Base-by-base conservation (phyloP, 208 protist genomes). In the Crithidia brevicula region DNA sequence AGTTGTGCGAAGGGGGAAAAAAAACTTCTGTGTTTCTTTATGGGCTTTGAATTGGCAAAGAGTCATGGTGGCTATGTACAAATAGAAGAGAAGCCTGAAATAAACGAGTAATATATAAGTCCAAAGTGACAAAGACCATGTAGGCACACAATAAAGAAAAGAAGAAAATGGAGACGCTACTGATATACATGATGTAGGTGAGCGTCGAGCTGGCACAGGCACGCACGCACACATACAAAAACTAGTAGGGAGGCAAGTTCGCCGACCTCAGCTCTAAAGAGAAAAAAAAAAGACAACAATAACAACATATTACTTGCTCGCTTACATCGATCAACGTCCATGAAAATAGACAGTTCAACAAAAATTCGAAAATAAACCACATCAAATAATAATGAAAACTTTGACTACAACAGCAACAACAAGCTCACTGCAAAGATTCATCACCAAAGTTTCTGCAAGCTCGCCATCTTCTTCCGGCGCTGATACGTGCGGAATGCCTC, bases 401-500 rank as follows among this genome's bases (percentile, higher is more conserved):
- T 54, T 20, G 23, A 23, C 4, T 10, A 27, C 30, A 52, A 51
- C 16, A 50, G 10, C 59, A 51, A 45, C 5, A n/a, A 6, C 47
- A 52, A n/a, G n/a, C n/a, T n/a, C n/a, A n/a, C n/a, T n/a, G n/a
- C n/a, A n/a, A n/a, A n/a, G n/a, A n/a, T n/a, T n/a, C n/a, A n/a
- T n/a, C n/a, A n/a, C n/a, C n/a, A n/a, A n/a, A n/a, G n/a, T n/a
- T n/a, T n/a, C n/a, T n/a, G n/a, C n/a, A n/a, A n/a, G n/a, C 36
- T 38, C 28, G 6, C 40, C 36, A 25, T 62, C 27, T 50, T 62
- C 42, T 50, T 47, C 7, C 74, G 77, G 16, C 54, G 33, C 59
- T 58, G 57, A 59, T 86, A 74, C n/a, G 23, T 28, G 33, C 75
- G 69, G 75, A 87, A 96, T 22, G 77, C 77, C 10, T 75, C 38